Evolutionary conservation across 176 grass and related monocot species (phyloP).

Genomic region (Lolium perenne): DNA sequence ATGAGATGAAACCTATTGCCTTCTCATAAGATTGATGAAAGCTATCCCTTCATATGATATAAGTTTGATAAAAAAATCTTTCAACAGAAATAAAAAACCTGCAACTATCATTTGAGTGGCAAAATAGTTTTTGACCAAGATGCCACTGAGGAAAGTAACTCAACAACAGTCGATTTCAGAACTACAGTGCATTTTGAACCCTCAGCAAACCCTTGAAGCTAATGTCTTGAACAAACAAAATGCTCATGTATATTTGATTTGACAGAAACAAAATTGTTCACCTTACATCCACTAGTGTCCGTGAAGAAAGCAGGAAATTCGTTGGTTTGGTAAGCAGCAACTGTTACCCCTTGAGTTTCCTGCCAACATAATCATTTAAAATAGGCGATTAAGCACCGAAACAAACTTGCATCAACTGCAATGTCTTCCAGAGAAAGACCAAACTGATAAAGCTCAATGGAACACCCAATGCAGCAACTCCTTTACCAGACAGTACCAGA

Average conservation of each 20-base stretch:
- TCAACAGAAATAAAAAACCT: background rate
- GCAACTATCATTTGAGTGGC: background rate
- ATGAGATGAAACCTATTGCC: background rate
- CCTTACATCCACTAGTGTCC: conserved; percentile 81
- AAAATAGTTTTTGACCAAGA: background rate
- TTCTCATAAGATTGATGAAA: background rate
- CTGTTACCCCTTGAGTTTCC: conserved; percentile 95
- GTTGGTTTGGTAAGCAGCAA: conserved; percentile 79
- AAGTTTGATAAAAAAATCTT: background rate
- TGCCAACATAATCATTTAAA: conserved; percentile 35
- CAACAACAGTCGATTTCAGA: background rate
- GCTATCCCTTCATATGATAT: background rate
- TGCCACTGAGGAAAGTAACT: background rate
- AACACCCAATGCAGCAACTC: background rate
- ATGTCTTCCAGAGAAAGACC: background rate
- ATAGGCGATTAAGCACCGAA: background rate
- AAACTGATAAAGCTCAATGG: background rate
- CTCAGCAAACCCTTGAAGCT: background rate
- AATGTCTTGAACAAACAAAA: background rate
- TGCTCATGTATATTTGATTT: conserved; percentile 16
- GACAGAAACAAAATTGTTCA: conserved; percentile 39
- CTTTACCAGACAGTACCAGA: conserved; percentile 9
- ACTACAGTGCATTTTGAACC: background rate
- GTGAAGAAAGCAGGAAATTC: conserved; percentile 97
- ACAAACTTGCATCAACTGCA: background rate